A percentile compares a stretch with the other conserved stretches of the same genome.
phyloP scores from a whole-genome alignment of 805 yeast genomes.

The Candida yuanshanica region DNA sequence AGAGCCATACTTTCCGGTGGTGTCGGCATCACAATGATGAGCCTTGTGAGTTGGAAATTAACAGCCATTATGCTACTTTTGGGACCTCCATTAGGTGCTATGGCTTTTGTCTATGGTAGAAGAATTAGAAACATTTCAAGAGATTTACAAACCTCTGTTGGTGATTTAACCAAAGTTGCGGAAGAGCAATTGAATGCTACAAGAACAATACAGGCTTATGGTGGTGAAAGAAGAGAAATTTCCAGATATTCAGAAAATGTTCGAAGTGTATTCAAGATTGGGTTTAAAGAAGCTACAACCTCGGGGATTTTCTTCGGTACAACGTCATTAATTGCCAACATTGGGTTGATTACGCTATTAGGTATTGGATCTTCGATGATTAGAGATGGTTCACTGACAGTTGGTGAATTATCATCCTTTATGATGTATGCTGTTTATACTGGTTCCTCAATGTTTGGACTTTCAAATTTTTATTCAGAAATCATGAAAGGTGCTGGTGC shows the following conservation, averaged over 20 bases:
- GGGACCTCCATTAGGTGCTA: constrained; percentile 76
- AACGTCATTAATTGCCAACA: constrained; percentile 81
- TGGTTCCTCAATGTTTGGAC: constrained; percentile 86
- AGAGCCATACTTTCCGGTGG: constrained; percentile 75
- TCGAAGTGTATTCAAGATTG: constrained; percentile 55
- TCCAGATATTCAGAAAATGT: constrained; percentile 70
- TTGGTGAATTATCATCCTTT: constrained; percentile 88
- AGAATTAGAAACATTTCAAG: constrained; percentile 69
- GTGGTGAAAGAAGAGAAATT: constrained; percentile 77
- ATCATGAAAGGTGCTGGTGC: constrained; percentile 98
- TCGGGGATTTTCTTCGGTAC: constrained; percentile 73
- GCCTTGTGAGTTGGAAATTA: constrained; percentile 74
- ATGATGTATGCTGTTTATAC: constrained; percentile 95
- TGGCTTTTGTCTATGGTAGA: constrained; percentile 80
- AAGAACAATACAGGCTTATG: constrained; percentile 84
- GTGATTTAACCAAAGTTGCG: constrained; percentile 80
- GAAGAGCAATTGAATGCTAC: constrained; percentile 87
- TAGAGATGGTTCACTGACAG: constrained; percentile 62
- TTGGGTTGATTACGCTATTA: constrained; percentile 69
- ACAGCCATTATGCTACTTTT: constrained; percentile 76
- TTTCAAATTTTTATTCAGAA: constrained; percentile 88
- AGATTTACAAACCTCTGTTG: constrained; percentile 76
- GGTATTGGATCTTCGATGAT: constrained; percentile 83
- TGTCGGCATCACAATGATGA: constrained; percentile 91
- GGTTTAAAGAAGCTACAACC: constrained; percentile 73